These are phyloP conservation scores for Macadamia integrifolia DNA, from an alignment of 164 flowering plant species.

Conservation along the genomic window DNA sequence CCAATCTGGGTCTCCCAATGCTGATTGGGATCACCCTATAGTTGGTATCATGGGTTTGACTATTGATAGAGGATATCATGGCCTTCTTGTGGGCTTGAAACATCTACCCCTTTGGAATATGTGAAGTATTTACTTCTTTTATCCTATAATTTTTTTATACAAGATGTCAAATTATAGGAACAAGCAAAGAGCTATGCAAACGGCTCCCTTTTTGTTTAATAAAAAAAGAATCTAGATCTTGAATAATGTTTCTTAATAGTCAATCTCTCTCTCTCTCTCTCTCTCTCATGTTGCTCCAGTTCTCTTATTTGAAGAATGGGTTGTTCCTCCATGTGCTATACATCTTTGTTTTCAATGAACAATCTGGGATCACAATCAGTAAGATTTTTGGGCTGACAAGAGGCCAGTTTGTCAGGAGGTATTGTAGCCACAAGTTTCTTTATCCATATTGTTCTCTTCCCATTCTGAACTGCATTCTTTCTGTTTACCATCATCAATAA, in stretches of 20 bases:
- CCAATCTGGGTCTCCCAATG: no score
- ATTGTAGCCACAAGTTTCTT: conserved; percentile 22
- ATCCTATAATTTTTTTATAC: no score
- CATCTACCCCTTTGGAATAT: no score
- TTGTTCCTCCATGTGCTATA: conserved; percentile 2
- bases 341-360: conserved; percentile 2
- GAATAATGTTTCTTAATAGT: background rate
- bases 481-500: conserved; percentile 1
- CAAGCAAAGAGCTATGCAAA: background rate
- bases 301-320: background rate
- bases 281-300: no score
- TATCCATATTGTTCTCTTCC: conserved; percentile 10
- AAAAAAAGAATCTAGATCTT: background rate
- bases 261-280: no score
- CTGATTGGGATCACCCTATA: no score
- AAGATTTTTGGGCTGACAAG: background rate
- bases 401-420: conserved; percentile 20
- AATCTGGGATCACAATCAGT: background rate
- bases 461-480: conserved; percentile 27
- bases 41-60: no score
- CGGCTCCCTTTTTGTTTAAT: no score
- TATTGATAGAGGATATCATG: no score
- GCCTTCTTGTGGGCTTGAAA: no score
- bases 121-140: no score
- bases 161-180: background rate